Evolutionary conservation across 495 filamentous ascomycete genomes (phyloP), one percentile per base, ranked within the genome.

Genomic region (Lineolata rhizophorae): DNA sequence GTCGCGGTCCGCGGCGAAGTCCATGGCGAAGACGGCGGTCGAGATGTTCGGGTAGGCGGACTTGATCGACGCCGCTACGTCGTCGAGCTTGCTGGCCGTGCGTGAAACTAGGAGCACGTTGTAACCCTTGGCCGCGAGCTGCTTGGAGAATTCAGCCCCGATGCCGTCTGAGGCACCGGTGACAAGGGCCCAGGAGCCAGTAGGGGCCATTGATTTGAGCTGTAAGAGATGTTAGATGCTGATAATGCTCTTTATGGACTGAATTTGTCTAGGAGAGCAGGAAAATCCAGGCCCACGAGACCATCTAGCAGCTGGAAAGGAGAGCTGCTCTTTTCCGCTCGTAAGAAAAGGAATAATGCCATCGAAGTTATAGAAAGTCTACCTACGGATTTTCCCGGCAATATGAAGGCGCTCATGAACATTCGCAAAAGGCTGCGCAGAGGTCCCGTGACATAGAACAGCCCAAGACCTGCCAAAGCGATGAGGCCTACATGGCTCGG

Each of bases 121-220:
- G 67, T 83, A 95, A 40, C 83, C 83, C 46, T 82, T 77, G 21
- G 61, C 57, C n/a, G 87, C 82, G 34, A 95, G 70, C 49, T 93
- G 82, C 35, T 76, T 59, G 29, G 85, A 78, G 48, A 77, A 99
- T 61, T 95, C 87, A 59, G 93, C 94, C 45, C 90, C 90, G 33
- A 99, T 69, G 39, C 90, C 90, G 57, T 95, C 87, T 9, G 82
- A 92, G 35, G 90, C 87, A 41, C 90, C 90, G 29, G 90, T 95
- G 14, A 99, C 65, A 27, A 99, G 65, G 14, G 82, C 87, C 82
- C 84, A 99, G 45, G 71, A 84, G 36, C 84, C 84, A 44, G 80
- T 82, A 38, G 72, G 75, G 41, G 83, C 90, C 57, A 93, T 94
- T 38, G 72, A 80, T 37, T 67, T 70, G 34, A 99, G 72, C 87